phyloP scores from a whole-genome alignment of 2,329 filamentous ascomycete genomes.

The Fusarium irregulare region DNA sequence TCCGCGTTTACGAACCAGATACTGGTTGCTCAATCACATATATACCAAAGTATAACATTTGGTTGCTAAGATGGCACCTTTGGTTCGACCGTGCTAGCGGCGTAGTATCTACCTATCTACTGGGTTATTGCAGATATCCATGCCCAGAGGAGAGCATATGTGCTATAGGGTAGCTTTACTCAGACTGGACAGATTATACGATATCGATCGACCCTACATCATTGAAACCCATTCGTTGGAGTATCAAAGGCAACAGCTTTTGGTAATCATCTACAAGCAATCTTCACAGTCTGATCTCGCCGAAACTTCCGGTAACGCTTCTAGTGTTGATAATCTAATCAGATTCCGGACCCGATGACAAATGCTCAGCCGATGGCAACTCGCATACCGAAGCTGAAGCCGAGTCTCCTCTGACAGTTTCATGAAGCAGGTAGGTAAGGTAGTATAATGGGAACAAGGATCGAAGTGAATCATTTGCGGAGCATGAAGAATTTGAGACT shows the following conservation, averaged over 20 bases:
- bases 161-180: not conserved
- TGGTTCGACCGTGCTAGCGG: not conserved
- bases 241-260: not conserved
- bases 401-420: constrained; percentile 25
- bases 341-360: constrained; percentile 40
- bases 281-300: not conserved
- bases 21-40: not conserved
- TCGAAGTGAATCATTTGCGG: not conserved
- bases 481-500: not conserved
- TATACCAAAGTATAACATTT: not conserved
- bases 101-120: not conserved
- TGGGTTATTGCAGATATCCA: not conserved
- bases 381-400: constrained; percentile 39
- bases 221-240: not conserved
- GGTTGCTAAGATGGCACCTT: not conserved
- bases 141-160: not conserved
- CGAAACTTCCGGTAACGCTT: not conserved
- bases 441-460: not conserved
- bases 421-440: not conserved
- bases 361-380: constrained; percentile 22
- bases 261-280: not conserved
- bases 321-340: constrained; percentile 36
- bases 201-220: not conserved
- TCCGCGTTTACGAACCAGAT: not conserved
- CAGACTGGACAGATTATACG: not conserved